Evolutionary conservation across 2,329 filamentous ascomycete genomes (phyloP), one percentile per base, ranked within the genome.

Genomic region (Plenodomus tracheiphilus): DNA sequence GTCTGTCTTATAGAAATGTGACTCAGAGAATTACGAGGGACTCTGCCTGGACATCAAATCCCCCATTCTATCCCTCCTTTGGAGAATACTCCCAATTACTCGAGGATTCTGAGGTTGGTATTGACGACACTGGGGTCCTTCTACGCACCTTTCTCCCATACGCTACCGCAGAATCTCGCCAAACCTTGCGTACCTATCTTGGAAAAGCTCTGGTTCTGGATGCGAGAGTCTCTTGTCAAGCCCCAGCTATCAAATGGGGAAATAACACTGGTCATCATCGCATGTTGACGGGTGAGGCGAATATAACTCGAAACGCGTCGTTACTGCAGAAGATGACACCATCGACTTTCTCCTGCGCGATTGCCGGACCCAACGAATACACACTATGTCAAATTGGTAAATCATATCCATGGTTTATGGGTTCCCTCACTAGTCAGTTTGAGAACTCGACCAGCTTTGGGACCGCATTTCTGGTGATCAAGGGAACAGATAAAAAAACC

Each of bases 161-260:
- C 32, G 8, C 39, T 13, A 30, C 38, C 3, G 34, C 43, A 15
- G 38, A 43, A 8, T 49, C 42, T 2, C 52, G 52, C 17, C 48
- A 54, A 22, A 43, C 16, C 13, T 13, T 54, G 18, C 20, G 13
- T 9, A 44, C 16, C 7, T 54, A 49, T 16, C 25, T 19, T 3
- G 52, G 52, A 25, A 49, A 47, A 13, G 41, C 48, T 11, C 25
- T 54, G 16, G 40, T 46, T 13, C 17, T 54, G 3, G 48, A 51
- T 43, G 44, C 52, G 9, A 41, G 52, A 34, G 48, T 54, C 4
- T 36, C 48, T 18, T 51, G 52, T 38, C 48, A 54, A 19, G 39
- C 39, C n/a, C 46, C 52, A 1, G 15, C 7, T 9, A 22, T 46
- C n/a, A 41, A 10, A 10, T 25, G 22, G 22, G 5, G 6, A 10